A percentile compares a stretch with the other conserved stretches of the same genome.
These are phyloP conservation scores for Fusarium annulatum DNA, from an alignment of 2,329 filamentous ascomycete genomes.

Conservation along the genomic window DNA sequence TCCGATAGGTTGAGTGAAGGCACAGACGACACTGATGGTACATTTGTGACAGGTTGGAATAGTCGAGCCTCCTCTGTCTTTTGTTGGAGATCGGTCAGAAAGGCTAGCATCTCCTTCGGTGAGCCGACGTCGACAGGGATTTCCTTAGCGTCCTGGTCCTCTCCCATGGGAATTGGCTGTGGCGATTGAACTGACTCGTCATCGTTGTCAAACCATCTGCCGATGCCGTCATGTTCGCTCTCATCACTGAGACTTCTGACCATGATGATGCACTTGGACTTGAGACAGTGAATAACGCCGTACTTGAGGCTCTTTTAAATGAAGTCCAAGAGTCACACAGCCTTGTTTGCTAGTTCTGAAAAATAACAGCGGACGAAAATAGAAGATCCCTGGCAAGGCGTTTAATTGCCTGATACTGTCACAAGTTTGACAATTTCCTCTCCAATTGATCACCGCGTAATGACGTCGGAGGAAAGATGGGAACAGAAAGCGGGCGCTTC, in stretches of 20 bases:
- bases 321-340: neutral
- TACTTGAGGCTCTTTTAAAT: neutral
- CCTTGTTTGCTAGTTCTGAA: neutral
- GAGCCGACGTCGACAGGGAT: neutral
- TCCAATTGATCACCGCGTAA: neutral
- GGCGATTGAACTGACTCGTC: neutral
- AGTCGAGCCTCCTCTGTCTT: neutral
- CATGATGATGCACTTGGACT: neutral
- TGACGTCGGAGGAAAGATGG: neutral
- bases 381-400: neutral
- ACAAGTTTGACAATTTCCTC: neutral
- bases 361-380: neutral
- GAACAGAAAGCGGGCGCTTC: neutral
- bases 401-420: neutral
- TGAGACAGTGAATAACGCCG: neutral
- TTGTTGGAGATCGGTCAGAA: neutral
- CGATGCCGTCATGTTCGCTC: neutral
- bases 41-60: neutral
- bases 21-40: neutral
- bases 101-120: neutral
- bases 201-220: neutral
- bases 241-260: neutral
- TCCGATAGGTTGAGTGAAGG: neutral
- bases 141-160: neutral
- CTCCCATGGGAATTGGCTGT: neutral